Evolutionary conservation across 495 filamentous ascomycete species (phyloP).

Genomic region (Hypoxylon subgilvum): DNA sequence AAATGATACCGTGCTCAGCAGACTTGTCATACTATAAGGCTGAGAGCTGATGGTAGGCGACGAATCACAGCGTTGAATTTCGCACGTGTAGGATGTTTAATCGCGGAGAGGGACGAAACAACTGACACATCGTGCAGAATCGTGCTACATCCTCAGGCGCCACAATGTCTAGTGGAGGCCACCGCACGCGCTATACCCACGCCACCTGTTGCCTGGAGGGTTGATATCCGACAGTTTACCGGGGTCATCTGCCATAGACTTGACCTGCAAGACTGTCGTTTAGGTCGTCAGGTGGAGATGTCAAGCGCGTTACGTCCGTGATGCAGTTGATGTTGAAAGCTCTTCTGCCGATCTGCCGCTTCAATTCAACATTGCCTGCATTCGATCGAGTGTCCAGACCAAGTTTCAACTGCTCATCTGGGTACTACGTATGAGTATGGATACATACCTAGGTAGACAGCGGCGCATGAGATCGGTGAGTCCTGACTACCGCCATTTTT

Average conservation of each 20-base stretch:
- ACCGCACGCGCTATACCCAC: slow-evolving; percentile 10
- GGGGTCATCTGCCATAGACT: slow-evolving; percentile 29
- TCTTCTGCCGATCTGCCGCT: slow-evolving; percentile 11
- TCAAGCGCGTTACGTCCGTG: slow-evolving; percentile 1
- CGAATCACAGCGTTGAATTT: slow-evolving; percentile 39
- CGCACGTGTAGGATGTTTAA: slow-evolving; percentile 41
- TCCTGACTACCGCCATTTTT: no score
- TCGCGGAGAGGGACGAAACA: slow-evolving; percentile 25
- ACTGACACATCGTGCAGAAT: slow-evolving; percentile 36
- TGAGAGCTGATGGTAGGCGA: slow-evolving; percentile 33
- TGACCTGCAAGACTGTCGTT: slow-evolving; percentile 21
- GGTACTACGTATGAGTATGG: slow-evolving; percentile 6
- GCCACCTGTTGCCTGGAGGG: slow-evolving; percentile 5
- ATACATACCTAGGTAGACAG: not conserved
- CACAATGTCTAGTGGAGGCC: slow-evolving; percentile 28
- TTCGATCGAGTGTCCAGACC: slow-evolving; percentile 8
- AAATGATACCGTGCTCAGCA: slow-evolving; percentile 1
- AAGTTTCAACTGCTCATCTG: slow-evolving; percentile 22
- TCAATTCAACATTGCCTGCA: slow-evolving; percentile 4
- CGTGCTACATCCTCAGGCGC: slow-evolving; percentile 9
- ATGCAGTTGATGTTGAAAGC: slow-evolving; percentile 2
- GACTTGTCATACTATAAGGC: slow-evolving; percentile 20
- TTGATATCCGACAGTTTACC: slow-evolving; percentile 8
- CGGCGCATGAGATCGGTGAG: no score
- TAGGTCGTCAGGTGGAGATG: slow-evolving; percentile 19